Base-by-base conservation (phyloP, 164 flowering plant species). In the Chimonanthus praecox region DNA sequence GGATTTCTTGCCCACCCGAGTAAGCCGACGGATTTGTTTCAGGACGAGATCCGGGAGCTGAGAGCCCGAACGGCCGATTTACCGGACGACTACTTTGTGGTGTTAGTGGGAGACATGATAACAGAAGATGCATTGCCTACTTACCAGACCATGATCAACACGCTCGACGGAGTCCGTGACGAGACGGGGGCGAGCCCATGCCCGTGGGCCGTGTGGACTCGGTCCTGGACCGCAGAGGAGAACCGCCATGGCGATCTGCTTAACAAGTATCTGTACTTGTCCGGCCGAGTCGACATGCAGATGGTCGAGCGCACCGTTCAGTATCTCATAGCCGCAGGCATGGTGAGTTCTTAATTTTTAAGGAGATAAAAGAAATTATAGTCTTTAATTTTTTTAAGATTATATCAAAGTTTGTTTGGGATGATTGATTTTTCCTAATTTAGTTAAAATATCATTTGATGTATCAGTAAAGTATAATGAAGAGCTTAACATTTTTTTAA, bases 211-310 rank as follows among this genome's bases (percentile, higher is more conserved):
- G 58, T 79, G 47, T 83, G 86, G 86, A 77, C 82, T 11, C 67
- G 84, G 69, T 76, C 82, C 8, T 83, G 86, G 86, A 83, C 80
- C 11, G 80, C 78, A 4, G 80, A 80, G 64, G 81, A 79, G 78
- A 79, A 79, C 67, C 63, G 78, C 4, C 81, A 79, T 51, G 81
- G 81, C 11, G 78, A 77, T 54, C 78, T 80, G 2, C 80, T 80
- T 47, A 78, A 74, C 76, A 81, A 80, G 80, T 85, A 83, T 69
- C 79, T 85, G 4, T 83, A 79, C 72, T 70, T 83, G 44, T 83
- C 83, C 50, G 86, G 85, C 11, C 75, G 87, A 54, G 87, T 83
- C 2, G 83, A 85, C 70, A 85, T 85, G 87, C 74, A 47, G 46
- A 83, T 78, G 67, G 70, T 82, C 54, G 84, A 82, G 61, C 74